These are phyloP conservation scores for Botryotinia globosa DNA, from an alignment of 2,329 filamentous ascomycete genomes.

Conservation along the genomic window DNA sequence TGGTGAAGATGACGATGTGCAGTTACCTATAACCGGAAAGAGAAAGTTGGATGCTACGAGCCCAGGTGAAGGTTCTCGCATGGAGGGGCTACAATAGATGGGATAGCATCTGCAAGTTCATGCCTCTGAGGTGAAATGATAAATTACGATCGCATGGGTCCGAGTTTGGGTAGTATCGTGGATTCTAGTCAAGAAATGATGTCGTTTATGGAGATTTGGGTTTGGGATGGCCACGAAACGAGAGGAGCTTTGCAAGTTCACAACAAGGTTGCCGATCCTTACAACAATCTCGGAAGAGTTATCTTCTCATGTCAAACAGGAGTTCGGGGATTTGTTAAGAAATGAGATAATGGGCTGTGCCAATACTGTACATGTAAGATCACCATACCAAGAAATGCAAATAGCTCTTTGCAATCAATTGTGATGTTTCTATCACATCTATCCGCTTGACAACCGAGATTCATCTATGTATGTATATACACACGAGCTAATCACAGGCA, in stretches of 20 bases:
- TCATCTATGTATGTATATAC: not conserved
- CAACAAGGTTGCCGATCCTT: not conserved
- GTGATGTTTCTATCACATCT: not conserved
- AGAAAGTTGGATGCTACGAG: constrained; percentile 17
- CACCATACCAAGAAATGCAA: constrained; percentile 6
- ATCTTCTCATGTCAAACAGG: not conserved
- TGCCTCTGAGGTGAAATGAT: not conserved
- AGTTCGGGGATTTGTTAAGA: not conserved
- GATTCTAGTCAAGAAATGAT: not conserved
- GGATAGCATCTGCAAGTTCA: not conserved
- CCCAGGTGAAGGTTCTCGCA: constrained; percentile 19
- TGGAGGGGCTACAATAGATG: constrained; percentile 7
- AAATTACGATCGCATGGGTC: not conserved
- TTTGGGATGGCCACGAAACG: not conserved
- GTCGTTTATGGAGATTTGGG: not conserved
- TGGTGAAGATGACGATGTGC: constrained; percentile 45
- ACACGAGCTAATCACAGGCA: not conserved
- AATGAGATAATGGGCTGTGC: not conserved
- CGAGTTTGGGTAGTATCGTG: not conserved
- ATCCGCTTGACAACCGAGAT: not conserved
- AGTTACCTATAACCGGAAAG: constrained; percentile 45
- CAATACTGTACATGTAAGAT: constrained; percentile 6
- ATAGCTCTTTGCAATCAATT: not conserved
- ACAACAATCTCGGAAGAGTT: not conserved
- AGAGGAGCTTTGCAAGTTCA: not conserved